phyloP scores from a whole-genome alignment of 164 flowering plant genomes.

The Euptelea pleiosperma region DNA sequence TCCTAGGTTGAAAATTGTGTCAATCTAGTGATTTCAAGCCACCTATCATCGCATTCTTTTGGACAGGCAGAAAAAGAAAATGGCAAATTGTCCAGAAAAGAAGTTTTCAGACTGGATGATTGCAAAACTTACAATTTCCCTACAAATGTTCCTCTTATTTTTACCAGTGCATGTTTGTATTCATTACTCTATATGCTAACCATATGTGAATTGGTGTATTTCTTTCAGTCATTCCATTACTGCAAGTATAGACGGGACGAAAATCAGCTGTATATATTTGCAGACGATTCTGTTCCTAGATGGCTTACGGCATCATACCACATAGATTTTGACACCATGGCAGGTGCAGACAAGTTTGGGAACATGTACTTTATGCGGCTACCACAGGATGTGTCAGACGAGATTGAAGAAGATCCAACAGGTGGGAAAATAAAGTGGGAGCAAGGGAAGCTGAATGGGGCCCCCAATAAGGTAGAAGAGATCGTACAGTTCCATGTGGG shows the following conservation, averaged over 20 bases:
- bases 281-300: conserved; percentile 92
- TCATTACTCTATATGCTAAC: conserved; percentile 5
- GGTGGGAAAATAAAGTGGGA: conserved; percentile 99
- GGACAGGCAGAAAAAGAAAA: too few species aligned
- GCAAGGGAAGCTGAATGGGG: conserved; percentile 97
- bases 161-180: neutral
- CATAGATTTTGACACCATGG: conserved; percentile 97
- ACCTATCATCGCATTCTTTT: too few species aligned
- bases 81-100: too few species aligned
- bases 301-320: conserved; percentile 96
- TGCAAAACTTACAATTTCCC: neutral
- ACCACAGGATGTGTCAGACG: conserved; percentile 96
- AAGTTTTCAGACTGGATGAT: neutral
- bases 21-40: too few species aligned
- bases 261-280: conserved; percentile 96
- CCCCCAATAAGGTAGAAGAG: conserved; percentile 97
- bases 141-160: neutral
- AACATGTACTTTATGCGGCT: conserved; percentile 88
- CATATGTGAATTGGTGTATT: neutral
- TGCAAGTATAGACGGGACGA: conserved; percentile 98
- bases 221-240: conserved; percentile 91
- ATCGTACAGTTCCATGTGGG: conserved; percentile 97
- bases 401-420: conserved; percentile 98
- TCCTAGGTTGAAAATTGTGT: too few species aligned
- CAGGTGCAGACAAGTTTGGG: conserved; percentile 97